phyloP scores from a whole-genome alignment of 2,329 filamentous ascomycete genomes.

The Talaromyces sp. region DNA sequence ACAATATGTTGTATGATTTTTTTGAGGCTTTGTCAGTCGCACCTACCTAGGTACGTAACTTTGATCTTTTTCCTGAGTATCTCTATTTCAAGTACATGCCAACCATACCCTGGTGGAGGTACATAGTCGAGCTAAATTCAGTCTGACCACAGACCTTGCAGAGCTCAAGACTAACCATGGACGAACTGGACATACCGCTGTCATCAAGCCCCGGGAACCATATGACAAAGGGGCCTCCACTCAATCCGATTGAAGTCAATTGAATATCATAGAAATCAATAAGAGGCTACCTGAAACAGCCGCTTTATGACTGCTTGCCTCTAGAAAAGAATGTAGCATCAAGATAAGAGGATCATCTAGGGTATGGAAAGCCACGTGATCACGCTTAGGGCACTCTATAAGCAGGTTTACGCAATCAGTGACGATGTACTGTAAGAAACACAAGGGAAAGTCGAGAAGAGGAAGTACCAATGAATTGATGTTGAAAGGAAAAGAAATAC shows the following conservation, averaged over 20 bases:
- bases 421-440: neutral
- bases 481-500: neutral
- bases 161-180: too few species aligned
- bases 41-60: too few species aligned
- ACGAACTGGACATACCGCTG: neutral
- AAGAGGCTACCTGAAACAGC: neutral
- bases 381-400: neutral
- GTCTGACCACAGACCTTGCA: too few species aligned
- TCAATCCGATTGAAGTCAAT: neutral
- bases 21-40: too few species aligned
- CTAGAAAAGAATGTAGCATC: neutral
- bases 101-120: too few species aligned
- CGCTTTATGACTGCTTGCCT: too few species aligned
- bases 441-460: neutral
- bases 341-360: neutral
- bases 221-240: neutral
- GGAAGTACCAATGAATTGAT: neutral
- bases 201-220: neutral
- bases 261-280: neutral
- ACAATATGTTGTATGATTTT: too few species aligned
- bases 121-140: too few species aligned
- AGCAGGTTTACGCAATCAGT: neutral
- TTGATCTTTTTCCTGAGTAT: too few species aligned
- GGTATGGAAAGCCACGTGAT: neutral
- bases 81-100: too few species aligned